These are phyloP conservation scores for Cyberlindnera galapagoensis DNA, from an alignment of 805 yeast species.

Conservation along the genomic window DNA sequence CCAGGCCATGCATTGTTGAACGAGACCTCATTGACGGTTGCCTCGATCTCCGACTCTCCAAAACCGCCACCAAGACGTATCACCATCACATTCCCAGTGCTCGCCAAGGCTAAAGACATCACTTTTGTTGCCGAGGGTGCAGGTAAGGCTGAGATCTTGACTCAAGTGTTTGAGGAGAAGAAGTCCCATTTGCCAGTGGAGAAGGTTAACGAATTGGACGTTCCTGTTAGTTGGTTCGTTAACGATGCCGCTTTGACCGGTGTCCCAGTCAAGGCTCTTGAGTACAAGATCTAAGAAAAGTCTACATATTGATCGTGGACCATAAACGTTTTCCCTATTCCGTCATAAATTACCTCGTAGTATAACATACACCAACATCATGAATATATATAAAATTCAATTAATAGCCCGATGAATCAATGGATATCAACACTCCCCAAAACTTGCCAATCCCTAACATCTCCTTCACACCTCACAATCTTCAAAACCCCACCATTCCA, in stretches of 20 bases:
- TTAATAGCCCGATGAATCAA: conserved; percentile 2
- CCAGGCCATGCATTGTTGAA: conserved; percentile 70
- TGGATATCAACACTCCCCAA: conserved; percentile 42
- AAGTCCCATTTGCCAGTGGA: conserved; percentile 58
- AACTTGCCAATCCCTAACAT: conserved; percentile 60
- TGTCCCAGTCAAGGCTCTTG: conserved; percentile 31
- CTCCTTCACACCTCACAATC: conserved; percentile 66
- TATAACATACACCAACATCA: not conserved
- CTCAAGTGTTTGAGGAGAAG: conserved; percentile 56
- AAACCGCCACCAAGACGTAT: conserved; percentile 93
- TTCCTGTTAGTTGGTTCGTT: conserved; percentile 75
- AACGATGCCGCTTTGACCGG: conserved; percentile 70
- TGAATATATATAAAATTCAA: not conserved
- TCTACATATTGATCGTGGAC: not conserved
- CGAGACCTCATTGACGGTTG: conserved; percentile 46
- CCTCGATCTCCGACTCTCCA: conserved; percentile 75
- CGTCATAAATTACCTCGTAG: too few relatives aligned
- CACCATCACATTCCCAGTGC: conserved; percentile 77
- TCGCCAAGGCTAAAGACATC: conserved; percentile 40
- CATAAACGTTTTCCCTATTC: not conserved
- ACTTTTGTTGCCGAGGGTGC: conserved; percentile 90
- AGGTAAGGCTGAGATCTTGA: conserved; percentile 67
- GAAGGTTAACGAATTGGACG: conserved; percentile 55
- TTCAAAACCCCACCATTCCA: conserved; percentile 63
- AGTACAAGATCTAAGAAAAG: conserved; percentile 11